A percentile compares a stretch with the other conserved stretches of the same genome.
Evolutionary conservation across 257 asterid genomes (phyloP).

Genomic region (Linderniella brevidens): DNA sequence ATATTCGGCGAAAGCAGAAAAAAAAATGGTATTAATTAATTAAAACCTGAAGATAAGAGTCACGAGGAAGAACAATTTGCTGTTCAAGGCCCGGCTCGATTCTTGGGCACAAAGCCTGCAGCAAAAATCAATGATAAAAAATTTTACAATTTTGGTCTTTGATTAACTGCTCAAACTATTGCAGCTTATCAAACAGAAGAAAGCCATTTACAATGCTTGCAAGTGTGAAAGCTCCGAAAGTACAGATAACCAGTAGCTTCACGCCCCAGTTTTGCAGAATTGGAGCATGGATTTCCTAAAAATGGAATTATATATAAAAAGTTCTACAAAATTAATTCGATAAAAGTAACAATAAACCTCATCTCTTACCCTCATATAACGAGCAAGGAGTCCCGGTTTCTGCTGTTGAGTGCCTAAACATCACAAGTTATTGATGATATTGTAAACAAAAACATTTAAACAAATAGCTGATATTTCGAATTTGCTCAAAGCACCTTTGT

Average conservation of each 20-base stretch:
- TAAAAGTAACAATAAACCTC: constrained; percentile 3
- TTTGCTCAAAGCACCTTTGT: constrained; percentile 33
- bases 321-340: not conserved
- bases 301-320: not conserved
- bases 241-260: constrained; percentile 55
- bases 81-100: constrained; percentile 96
- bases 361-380: constrained; percentile 83
- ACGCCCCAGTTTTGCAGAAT: constrained; percentile 75
- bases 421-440: constrained; percentile 11
- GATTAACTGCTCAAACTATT: too few species aligned
- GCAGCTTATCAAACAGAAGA: not conserved
- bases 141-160: not conserved
- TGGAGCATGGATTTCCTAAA: constrained; percentile 85
- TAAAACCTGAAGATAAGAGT: constrained; percentile 92
- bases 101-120: constrained; percentile 85
- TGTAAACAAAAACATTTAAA: constrained; percentile 8
- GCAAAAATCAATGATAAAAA: not conserved
- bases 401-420: constrained; percentile 47
- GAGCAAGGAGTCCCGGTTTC: constrained; percentile 67
- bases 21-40: not conserved
- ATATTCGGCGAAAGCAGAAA: not conserved
- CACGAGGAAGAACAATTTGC: constrained; percentile 94
- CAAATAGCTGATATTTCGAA: constrained; percentile 1
- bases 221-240: constrained; percentile 66
- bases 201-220: constrained; percentile 81